Base-by-base conservation (phyloP, 2,329 filamentous ascomycete species). In the Eutypella sp. region DNA sequence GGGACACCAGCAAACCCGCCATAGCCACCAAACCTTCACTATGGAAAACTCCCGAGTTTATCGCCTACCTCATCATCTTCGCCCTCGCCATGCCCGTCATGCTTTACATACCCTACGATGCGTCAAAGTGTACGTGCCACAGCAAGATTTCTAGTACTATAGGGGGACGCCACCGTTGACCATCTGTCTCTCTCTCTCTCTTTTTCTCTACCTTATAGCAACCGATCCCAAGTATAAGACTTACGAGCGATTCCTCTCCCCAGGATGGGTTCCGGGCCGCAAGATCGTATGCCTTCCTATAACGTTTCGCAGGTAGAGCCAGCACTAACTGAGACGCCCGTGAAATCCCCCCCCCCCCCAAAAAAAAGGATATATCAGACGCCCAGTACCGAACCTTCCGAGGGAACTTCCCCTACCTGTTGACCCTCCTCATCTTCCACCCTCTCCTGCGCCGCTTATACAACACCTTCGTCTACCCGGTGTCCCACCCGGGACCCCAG, bases 241-340 rank as follows among this genome's bases (percentile, higher is more conserved):
- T 55, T 96, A 84, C 62, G 76, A 85, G 50, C 72, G 73, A 48
- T 72, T 84, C 33, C 78, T 99, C 15, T 83, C 82, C 2, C 76
- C 82, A 8, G 95, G 93, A 56, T 99, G 93, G 93, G 87, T 99
- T 47, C 87, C 86, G 7, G 92, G 92, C 22, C 86, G 92, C 48
- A 89, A 89, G 76, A 89, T 97, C 51, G 87, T 89, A 74, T 59
- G 81, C 65, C 13, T 40, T 57, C 55, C 31, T 25, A 11, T 13
- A n/a, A 16, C 18, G 16, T n/a, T 31, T 23, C 40, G 13, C 23
- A 38, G 36, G 6, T 20, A 43, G n/a, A 4, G 19, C 33, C 29
- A 23, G 9, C 31, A 18, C 42, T 48, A 44, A 55, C 46, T 34
- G 25, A 24, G n/a, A 24, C 37, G n/a, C n/a, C n/a, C n/a, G n/a